These are phyloP conservation scores for Elymus sibiricus DNA, from an alignment of 176 grass and related monocot species.

Conservation along the genomic window DNA sequence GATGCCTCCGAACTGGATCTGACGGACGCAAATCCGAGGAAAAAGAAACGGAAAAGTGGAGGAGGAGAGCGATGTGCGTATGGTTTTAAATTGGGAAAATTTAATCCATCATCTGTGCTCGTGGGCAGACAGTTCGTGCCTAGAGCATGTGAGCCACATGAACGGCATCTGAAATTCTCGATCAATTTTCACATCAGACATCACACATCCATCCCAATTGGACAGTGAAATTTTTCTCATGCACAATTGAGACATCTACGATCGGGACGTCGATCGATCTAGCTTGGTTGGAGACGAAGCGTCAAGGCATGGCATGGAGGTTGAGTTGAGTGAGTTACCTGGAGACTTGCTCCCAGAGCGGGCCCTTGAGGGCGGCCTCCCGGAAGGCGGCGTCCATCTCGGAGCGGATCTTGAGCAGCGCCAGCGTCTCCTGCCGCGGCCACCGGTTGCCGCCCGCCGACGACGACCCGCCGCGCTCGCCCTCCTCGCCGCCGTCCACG, in stretches of 20 bases:
- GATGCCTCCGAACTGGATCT: constrained; percentile 25
- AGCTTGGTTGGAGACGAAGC: neutral
- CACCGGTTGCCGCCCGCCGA: constrained; percentile 54
- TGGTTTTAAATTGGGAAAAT: constrained; percentile 43
- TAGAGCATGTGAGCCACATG: neutral
- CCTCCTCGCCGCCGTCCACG: constrained; percentile 39
- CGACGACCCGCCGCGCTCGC: constrained; percentile 36
- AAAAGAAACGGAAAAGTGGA: constrained; percentile 5
- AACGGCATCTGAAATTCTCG: neutral
- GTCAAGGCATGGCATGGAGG: neutral
- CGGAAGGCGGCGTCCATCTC: constrained; percentile 74
- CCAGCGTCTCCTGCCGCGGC: constrained; percentile 85
- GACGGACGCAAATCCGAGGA: constrained; percentile 12
- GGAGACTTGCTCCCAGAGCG: constrained; percentile 86
- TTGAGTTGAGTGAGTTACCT: constrained; percentile 30
- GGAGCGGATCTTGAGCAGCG: constrained; percentile 77
- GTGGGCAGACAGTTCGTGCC: neutral
- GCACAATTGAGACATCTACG: neutral
- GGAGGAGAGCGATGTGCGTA: constrained; percentile 52
- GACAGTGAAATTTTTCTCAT: constrained; percentile 17
- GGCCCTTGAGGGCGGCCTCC: constrained; percentile 73
- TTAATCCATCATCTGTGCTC: neutral
- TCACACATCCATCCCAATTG: constrained; percentile 1
- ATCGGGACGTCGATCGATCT: neutral
- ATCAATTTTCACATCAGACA: neutral